These are phyloP conservation scores for Protomyces lactucae-debilis DNA, from an alignment of 1,139 yeast species.

Conservation along the genomic window DNA sequence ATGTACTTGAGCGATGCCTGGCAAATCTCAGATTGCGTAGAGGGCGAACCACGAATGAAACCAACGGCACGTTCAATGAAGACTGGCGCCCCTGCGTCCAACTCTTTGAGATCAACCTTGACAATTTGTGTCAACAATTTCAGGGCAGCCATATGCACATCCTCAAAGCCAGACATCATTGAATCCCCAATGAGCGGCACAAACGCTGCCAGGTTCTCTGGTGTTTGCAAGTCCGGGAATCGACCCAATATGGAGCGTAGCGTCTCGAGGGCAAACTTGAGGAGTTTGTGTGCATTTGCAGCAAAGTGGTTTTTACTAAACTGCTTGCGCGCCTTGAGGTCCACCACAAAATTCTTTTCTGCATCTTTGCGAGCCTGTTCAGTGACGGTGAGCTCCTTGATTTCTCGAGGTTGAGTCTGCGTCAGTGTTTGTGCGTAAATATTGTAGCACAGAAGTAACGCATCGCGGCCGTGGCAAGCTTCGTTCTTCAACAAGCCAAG, in stretches of 20 bases:
- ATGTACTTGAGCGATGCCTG: constrained; percentile 74
- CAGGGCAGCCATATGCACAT: constrained; percentile 63
- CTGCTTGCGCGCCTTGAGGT: constrained; percentile 14
- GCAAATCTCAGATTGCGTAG: constrained; percentile 74
- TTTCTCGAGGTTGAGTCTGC: constrained; percentile 1
- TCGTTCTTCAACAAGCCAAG: constrained; percentile 72
- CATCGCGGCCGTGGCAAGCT: constrained; percentile 54
- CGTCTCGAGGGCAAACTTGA: constrained; percentile 69
- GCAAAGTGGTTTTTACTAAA: constrained; percentile 18
- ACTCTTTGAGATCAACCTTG: constrained; percentile 38
- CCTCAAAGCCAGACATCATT: constrained; percentile 63
- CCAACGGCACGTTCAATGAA: constrained; percentile 52
- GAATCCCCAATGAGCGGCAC: constrained; percentile 65
- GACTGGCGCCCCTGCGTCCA: constrained; percentile 30
- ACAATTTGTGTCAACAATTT: constrained; percentile 48
- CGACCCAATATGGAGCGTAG: constrained; percentile 66
- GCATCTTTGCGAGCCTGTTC: constrained; percentile 18
- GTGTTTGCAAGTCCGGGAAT: constrained; percentile 54
- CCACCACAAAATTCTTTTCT: constrained; percentile 23
- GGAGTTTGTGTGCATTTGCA: constrained; percentile 29
- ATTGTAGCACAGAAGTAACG: constrained; percentile 69
- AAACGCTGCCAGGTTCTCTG: constrained; percentile 63
- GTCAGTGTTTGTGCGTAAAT: constrained; percentile 44
- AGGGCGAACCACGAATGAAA: constrained; percentile 68
- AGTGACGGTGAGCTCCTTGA: neutral